Evolutionary conservation across 768 basidiomycete species (phyloP), one percentile per base, ranked within the genome.

Genomic region (Mrakia frigida): DNA sequence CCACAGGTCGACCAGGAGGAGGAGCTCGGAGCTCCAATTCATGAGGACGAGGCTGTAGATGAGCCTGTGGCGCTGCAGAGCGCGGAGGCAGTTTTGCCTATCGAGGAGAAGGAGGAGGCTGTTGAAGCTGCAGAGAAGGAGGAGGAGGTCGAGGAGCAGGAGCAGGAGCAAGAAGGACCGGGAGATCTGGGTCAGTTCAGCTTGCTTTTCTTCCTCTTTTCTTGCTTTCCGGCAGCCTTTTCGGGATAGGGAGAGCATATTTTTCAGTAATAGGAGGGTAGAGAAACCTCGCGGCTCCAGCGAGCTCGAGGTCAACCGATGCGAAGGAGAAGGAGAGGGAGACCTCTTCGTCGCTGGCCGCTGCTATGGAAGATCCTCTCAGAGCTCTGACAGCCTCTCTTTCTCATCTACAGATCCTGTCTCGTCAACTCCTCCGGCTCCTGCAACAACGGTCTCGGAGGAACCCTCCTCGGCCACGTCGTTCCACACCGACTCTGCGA

Each of bases 261-360:
- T 53, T 23, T 18, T 53, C 52, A 6, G 28, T 56, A 56, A 46
- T 7, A 46, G 43, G 56, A 25, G 9, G 28, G 13, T 4, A 28
- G 10, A 28, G 25, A 28, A 25, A 56, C 25, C 25, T 28, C 25
- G 7, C 2, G n/a, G 28, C 6, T n/a, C 23, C 16, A 50, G 56
- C 56, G 56, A 56, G 56, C 56, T 56, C 56, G 56, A 56, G 25
- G 56, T 56, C 52, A n/a, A 56, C 25, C 56, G 56, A 56, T 25
- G 21, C 11, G 23, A 56, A 56, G 56, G 25, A 46, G 23, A 56
- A 56, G 25, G 56, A n/a, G 56, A 25, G 23, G 23, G 23, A 1
- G 11, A 6, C 52, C 7, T 6, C 56, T 28, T n/a, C n/a, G 43
- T 46, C n/a, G 25, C n/a, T 2, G 25, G 10, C n/a, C n/a, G n/a